Base-by-base conservation (phyloP, 306 rosid species). In the Corylus avellana region DNA sequence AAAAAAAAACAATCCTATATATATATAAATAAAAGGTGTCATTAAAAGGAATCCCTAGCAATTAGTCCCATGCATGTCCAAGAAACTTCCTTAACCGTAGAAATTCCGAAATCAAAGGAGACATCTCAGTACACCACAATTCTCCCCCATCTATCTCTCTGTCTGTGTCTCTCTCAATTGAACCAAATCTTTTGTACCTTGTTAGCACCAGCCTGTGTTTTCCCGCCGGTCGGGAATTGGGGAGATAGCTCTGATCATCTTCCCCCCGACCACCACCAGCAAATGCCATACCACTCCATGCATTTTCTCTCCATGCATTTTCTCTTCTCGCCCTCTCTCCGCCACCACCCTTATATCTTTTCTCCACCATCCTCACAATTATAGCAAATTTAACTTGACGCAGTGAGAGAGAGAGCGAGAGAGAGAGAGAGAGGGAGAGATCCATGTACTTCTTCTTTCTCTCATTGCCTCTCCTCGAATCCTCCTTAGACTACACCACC, bases 211-310 rank as follows among this genome's bases (percentile, higher is more conserved):
- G 12, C 79, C 84, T 78, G 71, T 2, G 50, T 54, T 69, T 82
- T 77, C 92, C 87, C 85, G 83, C 83, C 72, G 92, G 86, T 77
- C 70, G 91, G 89, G 88, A 85, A 79, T 12, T 64, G 85, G 71
- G 89, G 89, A 82, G 35, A 32, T 32, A 32, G 2, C 35, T 32
- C 35, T 32, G 35, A 32, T 32, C 35, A 32, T 32, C 35, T 32
- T 32, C 35, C 32, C 1, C 35, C 35, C 2, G 1, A 2, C 2
- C 35, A 27, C 14, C 46, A 55, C 55, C 74, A 48, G 66, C 79
- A 29, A 13, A 79, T 84, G 88, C 81, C 75, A 66, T 39, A 22
- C 27, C 74, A 29, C 27, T 50, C 18, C 56, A 17, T 85, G 73
- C 92, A 22, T 22, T 22, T 22, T 22, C 22, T 22, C 22, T 22